Conservation (phyloP, 2,329 filamentous ascomycete species). For the Xylariaceae sp. region DNA sequence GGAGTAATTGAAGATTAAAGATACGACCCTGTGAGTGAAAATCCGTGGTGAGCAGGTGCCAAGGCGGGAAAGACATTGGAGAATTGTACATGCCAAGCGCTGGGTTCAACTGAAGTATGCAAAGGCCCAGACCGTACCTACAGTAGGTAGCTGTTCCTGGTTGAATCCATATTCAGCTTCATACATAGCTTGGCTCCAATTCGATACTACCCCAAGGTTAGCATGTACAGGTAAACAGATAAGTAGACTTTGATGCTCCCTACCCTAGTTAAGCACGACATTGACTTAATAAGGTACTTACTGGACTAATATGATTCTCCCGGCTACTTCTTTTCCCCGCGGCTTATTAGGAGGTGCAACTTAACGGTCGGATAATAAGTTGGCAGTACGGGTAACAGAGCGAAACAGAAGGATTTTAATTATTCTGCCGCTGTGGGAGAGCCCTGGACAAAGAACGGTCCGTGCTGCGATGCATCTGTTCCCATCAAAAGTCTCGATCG, state of each 20-base stretch:
- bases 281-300: constrained; percentile 1
- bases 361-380: constrained; percentile 19
- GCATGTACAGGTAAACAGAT: too few relatives aligned
- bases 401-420: neutral
- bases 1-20: constrained; percentile 18
- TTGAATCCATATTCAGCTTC: too few relatives aligned
- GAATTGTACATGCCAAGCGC: constrained; percentile 25
- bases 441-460: constrained; percentile 2
- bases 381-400: constrained; percentile 5
- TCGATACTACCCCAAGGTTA: too few relatives aligned
- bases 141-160: too few relatives aligned
- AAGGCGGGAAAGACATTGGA: constrained; percentile 19
- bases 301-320: neutral
- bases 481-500: constrained; percentile 3
- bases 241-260: too few relatives aligned
- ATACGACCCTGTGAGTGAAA: constrained; percentile 19
- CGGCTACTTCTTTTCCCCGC: constrained; percentile 3
- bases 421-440: too few relatives aligned
- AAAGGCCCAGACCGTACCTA: neutral
- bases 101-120: constrained; percentile 8
- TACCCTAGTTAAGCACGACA: neutral
- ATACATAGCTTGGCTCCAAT: too few relatives aligned
- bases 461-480: constrained; percentile 9
- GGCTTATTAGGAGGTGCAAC: constrained; percentile 4
- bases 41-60: constrained; percentile 13